Percentiles rank a stretch among this genome's conserved stretches.
Evolutionary conservation across 306 rosid genomes (phyloP).

Genomic region (Casuarina glauca): DNA sequence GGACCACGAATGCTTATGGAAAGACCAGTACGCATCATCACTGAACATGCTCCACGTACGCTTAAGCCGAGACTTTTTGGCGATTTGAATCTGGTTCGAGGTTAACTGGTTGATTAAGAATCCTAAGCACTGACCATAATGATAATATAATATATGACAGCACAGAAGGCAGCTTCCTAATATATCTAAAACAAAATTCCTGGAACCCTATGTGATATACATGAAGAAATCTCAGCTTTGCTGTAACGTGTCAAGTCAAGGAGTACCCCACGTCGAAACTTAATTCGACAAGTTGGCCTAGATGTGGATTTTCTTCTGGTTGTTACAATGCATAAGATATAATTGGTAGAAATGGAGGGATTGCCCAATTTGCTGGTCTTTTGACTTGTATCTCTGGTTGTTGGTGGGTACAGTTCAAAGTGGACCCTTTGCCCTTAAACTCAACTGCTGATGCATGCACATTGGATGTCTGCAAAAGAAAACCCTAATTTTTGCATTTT

Average conservation of each 20-base stretch:
- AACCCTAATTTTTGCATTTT: not conserved
- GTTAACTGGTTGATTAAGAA: conserved; percentile 6
- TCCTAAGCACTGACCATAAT: too few relatives aligned
- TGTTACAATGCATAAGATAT: not conserved
- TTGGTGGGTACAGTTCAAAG: conserved; percentile 33
- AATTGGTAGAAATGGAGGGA: conserved; percentile 16
- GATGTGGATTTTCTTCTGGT: not conserved
- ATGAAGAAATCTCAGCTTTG: not conserved
- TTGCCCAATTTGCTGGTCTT: conserved; percentile 33
- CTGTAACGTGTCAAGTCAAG: conserved; percentile 8
- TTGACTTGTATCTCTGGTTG: conserved; percentile 51
- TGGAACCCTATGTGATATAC: not conserved
- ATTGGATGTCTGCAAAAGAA: not conserved
- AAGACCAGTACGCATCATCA: conserved; percentile 17
- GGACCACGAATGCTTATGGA: conserved; percentile 21
- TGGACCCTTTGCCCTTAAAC: conserved; percentile 27
- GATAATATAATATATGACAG: not conserved
- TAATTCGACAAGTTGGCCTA: conserved; percentile 9
- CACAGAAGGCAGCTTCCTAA: not conserved
- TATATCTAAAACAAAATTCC: too few relatives aligned
- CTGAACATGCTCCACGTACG: conserved; percentile 16
- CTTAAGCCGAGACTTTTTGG: conserved; percentile 11
- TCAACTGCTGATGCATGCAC: conserved; percentile 11
- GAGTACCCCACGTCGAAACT: conserved; percentile 8
- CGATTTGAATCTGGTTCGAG: not conserved